Evolutionary conservation across 78 protist species (phyloP).

Genomic region (Speleostelium caveatum): DNA sequence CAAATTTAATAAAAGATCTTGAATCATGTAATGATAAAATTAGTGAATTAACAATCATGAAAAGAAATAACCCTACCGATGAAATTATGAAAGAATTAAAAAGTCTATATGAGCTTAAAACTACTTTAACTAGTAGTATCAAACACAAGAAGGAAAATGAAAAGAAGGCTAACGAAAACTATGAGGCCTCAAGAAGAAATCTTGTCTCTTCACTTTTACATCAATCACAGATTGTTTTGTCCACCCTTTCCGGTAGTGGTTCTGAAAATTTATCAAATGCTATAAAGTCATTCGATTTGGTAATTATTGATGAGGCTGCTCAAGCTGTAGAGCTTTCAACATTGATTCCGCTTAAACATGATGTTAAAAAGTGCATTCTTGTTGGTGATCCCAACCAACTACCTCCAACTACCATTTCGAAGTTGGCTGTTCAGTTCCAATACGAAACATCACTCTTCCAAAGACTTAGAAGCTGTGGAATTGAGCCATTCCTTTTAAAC

Average conservation of each 20-base stretch:
- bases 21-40: too few relatives aligned
- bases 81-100: slow-evolving; percentile 1
- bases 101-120: background rate
- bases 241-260: slow-evolving; percentile 84
- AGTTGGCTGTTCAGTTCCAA: slow-evolving; percentile 25
- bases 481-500: slow-evolving; percentile 40
- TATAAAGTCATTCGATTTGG: slow-evolving; percentile 65
- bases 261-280: slow-evolving; percentile 2
- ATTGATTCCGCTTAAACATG: slow-evolving; percentile 78
- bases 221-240: slow-evolving; percentile 47
- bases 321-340: slow-evolving; percentile 88
- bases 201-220: background rate
- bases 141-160: slow-evolving; percentile 26
- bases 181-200: background rate
- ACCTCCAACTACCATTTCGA: slow-evolving; percentile 86
- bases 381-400: slow-evolving; percentile 94
- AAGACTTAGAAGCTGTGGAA: slow-evolving; percentile 19
- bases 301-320: slow-evolving; percentile 93
- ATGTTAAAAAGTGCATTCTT: slow-evolving; percentile 75
- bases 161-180: background rate
- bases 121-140: background rate
- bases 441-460: slow-evolving; percentile 74
- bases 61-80: too few relatives aligned
- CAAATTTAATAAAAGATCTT: too few relatives aligned
- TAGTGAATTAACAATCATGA: too few relatives aligned